phyloP scores from a whole-genome alignment of 2,329 filamentous ascomycete genomes.

The Esteya vermicola region DNA sequence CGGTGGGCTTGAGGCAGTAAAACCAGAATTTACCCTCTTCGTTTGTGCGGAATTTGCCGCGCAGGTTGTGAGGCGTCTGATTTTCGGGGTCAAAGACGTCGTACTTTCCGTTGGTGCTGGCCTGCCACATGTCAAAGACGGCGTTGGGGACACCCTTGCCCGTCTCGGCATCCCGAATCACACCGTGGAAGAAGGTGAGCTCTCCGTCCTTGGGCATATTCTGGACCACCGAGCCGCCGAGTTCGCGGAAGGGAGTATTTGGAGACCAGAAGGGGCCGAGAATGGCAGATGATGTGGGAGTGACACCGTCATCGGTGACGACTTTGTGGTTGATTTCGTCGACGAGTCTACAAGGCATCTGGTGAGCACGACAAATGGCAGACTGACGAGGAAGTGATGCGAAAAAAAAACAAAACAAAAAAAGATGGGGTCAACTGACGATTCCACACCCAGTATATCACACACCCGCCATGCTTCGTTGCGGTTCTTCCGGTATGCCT shows the following conservation, averaged over 20 bases:
- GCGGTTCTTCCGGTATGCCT: conserved; percentile 52
- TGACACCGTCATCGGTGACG: conserved; percentile 29
- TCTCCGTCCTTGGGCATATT: conserved; percentile 31
- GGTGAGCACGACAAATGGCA: neutral
- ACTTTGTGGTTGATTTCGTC: conserved; percentile 68
- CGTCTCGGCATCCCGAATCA: conserved; percentile 38
- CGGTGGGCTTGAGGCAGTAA: conserved; percentile 41
- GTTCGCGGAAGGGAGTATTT: conserved; percentile 54
- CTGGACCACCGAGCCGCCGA: conserved; percentile 52
- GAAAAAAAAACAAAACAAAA: conserved; percentile 1
- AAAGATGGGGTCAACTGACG: no score
- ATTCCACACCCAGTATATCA: conserved; percentile 63
- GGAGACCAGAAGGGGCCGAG: conserved; percentile 75
- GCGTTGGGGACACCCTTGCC: conserved; percentile 51
- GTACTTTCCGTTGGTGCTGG: conserved; percentile 54
- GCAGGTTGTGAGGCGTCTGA: conserved; percentile 47
- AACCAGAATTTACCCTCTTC: conserved; percentile 46
- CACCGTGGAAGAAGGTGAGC: conserved; percentile 51
- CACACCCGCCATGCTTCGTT: conserved; percentile 63
- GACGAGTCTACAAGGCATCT: conserved; percentile 35
- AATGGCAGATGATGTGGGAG: conserved; percentile 60
- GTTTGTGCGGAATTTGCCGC: conserved; percentile 51
- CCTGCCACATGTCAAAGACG: conserved; percentile 63
- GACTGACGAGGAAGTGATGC: neutral
- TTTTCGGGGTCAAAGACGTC: conserved; percentile 56